Base-by-base conservation (phyloP, 2,329 filamentous ascomycete species). In the Ascochyta rabiei region DNA sequence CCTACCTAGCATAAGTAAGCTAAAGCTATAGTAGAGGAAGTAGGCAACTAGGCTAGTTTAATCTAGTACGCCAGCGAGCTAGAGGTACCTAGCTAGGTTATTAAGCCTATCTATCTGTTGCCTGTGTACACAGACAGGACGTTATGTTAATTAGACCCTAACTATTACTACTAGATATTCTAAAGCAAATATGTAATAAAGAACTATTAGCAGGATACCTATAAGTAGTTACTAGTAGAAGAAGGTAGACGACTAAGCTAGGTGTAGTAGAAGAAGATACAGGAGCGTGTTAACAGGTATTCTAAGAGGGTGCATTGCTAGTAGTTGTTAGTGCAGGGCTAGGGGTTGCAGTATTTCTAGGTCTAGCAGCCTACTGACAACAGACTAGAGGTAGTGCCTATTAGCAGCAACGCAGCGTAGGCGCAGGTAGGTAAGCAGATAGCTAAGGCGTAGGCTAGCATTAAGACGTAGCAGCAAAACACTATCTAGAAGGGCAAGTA, bases 91-190 rank as follows among this genome's bases (percentile, higher is more conserved):
- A 45, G 26, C 40, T 37, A 51, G 39, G 18, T 33, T 16, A 38
- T 38, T 40, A 39, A 38, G 40, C 21, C n/a, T 37, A 45, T 51
- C 2, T 10, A 23, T 23, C 21, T 30, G 16, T 38, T 51, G 24
- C 40, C 23, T 6, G 7, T 42, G 23, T 33, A 44, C 9, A 13
- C 15, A 12, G n/a, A 51, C 31, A 44, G 40, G 21, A 45, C 45
- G 45, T 38, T 51, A 16, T 51, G 16, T 26, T 44, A 43, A 12
- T 8, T 37, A 13, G 21, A 37, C 5, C 18, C 16, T 18, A 15
- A 44, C 19, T 45, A 45, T 42, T 51, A 18, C 31, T 45, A 23
- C 9, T 51, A 51, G 21, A 33, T 45, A 44, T 51, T 44, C 19
- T 23, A 23, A 23, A 51, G 31, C 13, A 23, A 8, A 51, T 3